Base-by-base conservation (phyloP, 2,329 filamentous ascomycete species). In the Xylariaceae sp. region DNA sequence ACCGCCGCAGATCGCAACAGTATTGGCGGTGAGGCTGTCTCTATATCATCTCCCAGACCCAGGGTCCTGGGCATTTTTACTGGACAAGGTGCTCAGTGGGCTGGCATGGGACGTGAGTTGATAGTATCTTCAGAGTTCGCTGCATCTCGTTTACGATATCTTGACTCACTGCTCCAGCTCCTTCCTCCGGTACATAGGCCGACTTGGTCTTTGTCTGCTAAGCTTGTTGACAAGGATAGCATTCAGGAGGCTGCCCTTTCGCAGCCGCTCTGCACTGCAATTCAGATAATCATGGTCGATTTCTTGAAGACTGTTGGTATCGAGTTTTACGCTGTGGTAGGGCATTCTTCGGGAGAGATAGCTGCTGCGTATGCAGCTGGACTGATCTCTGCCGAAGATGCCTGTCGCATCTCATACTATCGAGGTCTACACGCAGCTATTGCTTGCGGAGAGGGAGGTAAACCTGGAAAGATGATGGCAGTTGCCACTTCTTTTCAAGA, bases 291-390 rank as follows among this genome's bases (percentile, higher is more conserved):
- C 1, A 36, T 64, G 2, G 55, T 63, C 1, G 39, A 63, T n/a
- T 21, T 55, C 3, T 35, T 65, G 0, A 21, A 21, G 3, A 7
- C 24, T 4, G 43, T 42, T 6, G 51, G 50, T 7, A 35, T 65
- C 8, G 13, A 32, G 2, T 47, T 57, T 7, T 30, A 13, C 18
- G 54, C 52, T 1, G 59, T 62, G 0, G 50, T 65, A 4, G 63
- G 63, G 1, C 63, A 65, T 16, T 65, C 62, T 0, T 75, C 72
- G 6, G 76, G 76, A 4, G 76, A 78, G 55, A 77, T 77, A 15
- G 75, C 68, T 0, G 75, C 74, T 1, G 76, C 75, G 0, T 81
- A 79, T 55, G 76, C 78, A 0, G 73, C 76, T 0, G 78, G 78
- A 0, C 64, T 71, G 18, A 43, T 83, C 2, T 66, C 66, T 1